phyloP scores from a whole-genome alignment of 306 rosid genomes.

The Erythrophleum fordii region DNA sequence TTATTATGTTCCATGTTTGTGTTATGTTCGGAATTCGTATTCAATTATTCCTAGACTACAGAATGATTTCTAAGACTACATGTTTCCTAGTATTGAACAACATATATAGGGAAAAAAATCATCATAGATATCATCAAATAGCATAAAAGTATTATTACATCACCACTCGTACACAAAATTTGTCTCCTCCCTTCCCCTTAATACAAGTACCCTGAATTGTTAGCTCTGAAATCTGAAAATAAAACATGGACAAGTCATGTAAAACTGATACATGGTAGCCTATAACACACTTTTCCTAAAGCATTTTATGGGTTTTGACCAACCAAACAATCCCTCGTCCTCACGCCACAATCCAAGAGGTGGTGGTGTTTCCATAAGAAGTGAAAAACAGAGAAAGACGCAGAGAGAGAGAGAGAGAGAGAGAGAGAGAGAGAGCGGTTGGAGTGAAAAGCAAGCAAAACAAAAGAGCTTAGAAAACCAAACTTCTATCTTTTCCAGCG shows the following conservation, averaged over 20 bases:
- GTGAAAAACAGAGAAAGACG: slow-evolving; percentile 17
- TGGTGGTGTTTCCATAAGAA: slow-evolving; percentile 29
- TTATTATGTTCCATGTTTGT: too few relatives aligned
- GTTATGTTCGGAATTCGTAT: background rate
- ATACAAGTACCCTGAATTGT: slow-evolving; percentile 1
- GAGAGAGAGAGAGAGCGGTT: slow-evolving; percentile 38
- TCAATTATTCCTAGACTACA: too few relatives aligned
- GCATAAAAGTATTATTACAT: slow-evolving; percentile 4
- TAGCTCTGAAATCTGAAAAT: background rate
- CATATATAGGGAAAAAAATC: background rate
- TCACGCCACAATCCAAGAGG: slow-evolving; percentile 45
- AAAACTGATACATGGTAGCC: slow-evolving; percentile 7
- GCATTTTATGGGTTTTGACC: slow-evolving; percentile 33
- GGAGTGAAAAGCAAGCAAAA: slow-evolving; percentile 90
- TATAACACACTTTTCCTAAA: slow-evolving; percentile 30
- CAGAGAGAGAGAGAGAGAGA: slow-evolving; percentile 22
- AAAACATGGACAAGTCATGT: slow-evolving; percentile 17
- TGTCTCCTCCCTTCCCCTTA: background rate
- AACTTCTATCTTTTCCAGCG: slow-evolving; percentile 59
- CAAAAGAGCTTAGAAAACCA: slow-evolving; percentile 48
- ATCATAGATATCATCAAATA: slow-evolving; percentile 25
- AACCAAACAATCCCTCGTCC: slow-evolving; percentile 38
- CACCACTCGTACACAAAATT: background rate
- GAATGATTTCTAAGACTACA: background rate
- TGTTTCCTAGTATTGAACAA: background rate